Base-by-base conservation (phyloP, 768 basidiomycete species). In the Rubroboletus satanas region DNA sequence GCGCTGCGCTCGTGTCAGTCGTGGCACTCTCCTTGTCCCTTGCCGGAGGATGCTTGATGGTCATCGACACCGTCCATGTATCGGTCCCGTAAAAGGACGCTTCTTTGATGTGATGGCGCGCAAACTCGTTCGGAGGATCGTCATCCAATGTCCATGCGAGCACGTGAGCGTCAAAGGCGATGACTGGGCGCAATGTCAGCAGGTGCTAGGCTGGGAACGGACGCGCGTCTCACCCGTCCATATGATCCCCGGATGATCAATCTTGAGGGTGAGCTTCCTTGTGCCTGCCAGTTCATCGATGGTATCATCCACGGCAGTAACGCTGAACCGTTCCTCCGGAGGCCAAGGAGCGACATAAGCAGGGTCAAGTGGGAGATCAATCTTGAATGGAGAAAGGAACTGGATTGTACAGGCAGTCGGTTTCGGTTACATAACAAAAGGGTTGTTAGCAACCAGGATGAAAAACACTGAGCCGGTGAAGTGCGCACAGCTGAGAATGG, bases 91-190 rank as follows among this genome's bases (percentile, higher is more conserved):
- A 92, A 69, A 90, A 92, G 3, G 93, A 93, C 0, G 83, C 92
- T 68, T 95, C 92, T 66, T 93, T 97, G 73, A 98, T 82, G 62
- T 93, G 90, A 65, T 98, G 96, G 8, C 93, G 80, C 7, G 80
- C 81, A 60, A 78, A 74, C 53, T 90, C 88, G 49, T 83, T 71
- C 0, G 92, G 90, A 1, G 96, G 93, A 51, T 83, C 81, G 57
- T 85, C 75, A 59, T 92, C 88, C 36, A 94, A 76, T 15, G 82
- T 84, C 95, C 95, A 98, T 50, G 80, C 71, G 8, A 95, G 69
- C 14, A 98, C 90, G 56, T 95, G 87, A 0, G 92, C 95, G 46
- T 95, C 89, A 65, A 98, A 97, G 0, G 93, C 88, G 51, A 98
- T 80, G 5, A 90, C 93, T 83, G 62, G 39, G 52, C 21, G 12